Evolutionary conservation across 2,329 filamentous ascomycete species (phyloP), one percentile per base, ranked within the genome.

Genomic region (Lachnellula arida): DNA sequence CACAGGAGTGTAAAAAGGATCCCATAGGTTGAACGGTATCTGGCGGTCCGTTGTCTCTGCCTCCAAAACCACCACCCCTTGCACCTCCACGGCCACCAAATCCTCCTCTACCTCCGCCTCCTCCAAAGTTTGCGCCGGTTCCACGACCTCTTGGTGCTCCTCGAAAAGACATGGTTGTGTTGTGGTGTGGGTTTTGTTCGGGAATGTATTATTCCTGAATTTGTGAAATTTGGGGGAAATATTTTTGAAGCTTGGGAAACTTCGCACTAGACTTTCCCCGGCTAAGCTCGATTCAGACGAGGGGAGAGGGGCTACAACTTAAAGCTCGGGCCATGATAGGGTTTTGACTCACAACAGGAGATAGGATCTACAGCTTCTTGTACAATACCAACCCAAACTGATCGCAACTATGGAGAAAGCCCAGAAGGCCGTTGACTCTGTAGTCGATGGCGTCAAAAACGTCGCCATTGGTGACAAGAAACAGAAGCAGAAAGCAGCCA

Each of bases 1-100:
- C 94, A 77, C 89, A 93, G 57, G 91, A 86, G 78, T 99, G 94
- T 72, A 97, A 76, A 76, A 97, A 96, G 63, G 84, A 84, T 74
- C 94, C 94, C 88, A 99, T 32, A 32, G 28, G 91, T 78, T 97
- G 79, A 66, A 84, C 70, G 52, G 78, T 73, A 55, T 81, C 80
- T 59, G 84, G 84, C 60, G 84, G 84, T 49, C 84, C 84, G 68
- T 80, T 82, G 57, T 84, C 81, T 61, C 74, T 70, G 61, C 82
- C 78, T 61, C 82, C 79, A 70, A 80, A 85, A 57, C 82, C 82
- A 70, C 82, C 82, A 61, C 84, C 81, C 60, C 81, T 81, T 81
- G 71, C 69, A 67, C 61, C 64, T 68, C 71, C 74, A 71, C 77
- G 74, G 64, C 78, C 78, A 66, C 77, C 74, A 64, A 76, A 76